phyloP scores from a whole-genome alignment of 768 basidiomycete genomes.

The Crassisporium funariophilum region DNA sequence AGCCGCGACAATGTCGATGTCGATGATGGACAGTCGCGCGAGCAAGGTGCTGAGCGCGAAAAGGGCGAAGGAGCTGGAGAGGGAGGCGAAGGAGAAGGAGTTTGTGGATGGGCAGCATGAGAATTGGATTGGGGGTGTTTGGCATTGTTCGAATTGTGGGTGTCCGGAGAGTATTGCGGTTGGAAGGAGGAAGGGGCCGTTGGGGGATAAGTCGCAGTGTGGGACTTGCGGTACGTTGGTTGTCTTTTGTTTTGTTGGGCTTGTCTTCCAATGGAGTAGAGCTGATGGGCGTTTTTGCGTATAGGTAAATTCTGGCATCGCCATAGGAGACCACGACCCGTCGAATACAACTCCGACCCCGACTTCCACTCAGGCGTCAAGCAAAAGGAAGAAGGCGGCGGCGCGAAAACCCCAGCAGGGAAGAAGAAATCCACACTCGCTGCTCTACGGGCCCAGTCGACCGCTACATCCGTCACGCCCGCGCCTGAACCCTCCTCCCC shows the following conservation, averaged over 20 bases:
- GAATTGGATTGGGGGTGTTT: slow-evolving; percentile 81
- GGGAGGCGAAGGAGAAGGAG: slow-evolving; percentile 83
- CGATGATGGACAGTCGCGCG: slow-evolving; percentile 49
- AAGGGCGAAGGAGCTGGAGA: slow-evolving; percentile 71
- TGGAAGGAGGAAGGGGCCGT: slow-evolving; percentile 85
- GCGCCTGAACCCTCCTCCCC: slow-evolving; percentile 47
- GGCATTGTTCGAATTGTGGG: slow-evolving; percentile 96
- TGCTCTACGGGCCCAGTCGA: slow-evolving; percentile 47
- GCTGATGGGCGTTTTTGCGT: slow-evolving; percentile 9
- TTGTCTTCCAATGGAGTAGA: background rate
- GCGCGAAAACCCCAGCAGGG: slow-evolving; percentile 46
- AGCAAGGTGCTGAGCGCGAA: slow-evolving; percentile 56
- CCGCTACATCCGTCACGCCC: slow-evolving; percentile 40
- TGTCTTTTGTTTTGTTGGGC: slow-evolving; percentile 2
- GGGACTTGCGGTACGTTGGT: slow-evolving; percentile 82
- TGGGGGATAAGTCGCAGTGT: slow-evolving; percentile 90
- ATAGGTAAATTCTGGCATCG: slow-evolving; percentile 90
- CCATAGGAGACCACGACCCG: slow-evolving; percentile 78
- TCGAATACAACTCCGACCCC: slow-evolving; percentile 76
- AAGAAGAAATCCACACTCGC: slow-evolving; percentile 62
- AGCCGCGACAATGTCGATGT: slow-evolving; percentile 19
- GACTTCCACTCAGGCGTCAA: slow-evolving; percentile 65
- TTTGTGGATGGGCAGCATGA: slow-evolving; percentile 82
- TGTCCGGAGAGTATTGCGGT: slow-evolving; percentile 86
- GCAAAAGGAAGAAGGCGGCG: slow-evolving; percentile 54